These are phyloP conservation scores for Suillus luteus DNA, from an alignment of 768 basidiomycete species.

Conservation along the genomic window DNA sequence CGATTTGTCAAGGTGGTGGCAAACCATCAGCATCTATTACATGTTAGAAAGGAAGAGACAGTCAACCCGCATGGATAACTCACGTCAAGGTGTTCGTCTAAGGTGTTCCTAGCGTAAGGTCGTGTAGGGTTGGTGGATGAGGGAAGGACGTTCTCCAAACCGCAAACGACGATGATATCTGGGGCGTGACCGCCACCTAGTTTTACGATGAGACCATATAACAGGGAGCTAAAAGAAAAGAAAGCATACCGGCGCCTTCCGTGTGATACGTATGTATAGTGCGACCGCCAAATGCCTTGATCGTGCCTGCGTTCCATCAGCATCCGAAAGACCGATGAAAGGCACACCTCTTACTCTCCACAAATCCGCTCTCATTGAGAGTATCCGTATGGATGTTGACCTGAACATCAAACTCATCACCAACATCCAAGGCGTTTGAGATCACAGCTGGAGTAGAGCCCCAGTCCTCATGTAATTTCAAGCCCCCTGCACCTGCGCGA, in stretches of 20 bases:
- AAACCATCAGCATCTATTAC: constrained; percentile 97
- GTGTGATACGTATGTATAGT: constrained; percentile 98
- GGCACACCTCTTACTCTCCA: constrained; percentile 67
- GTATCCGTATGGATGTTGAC: constrained; percentile 98
- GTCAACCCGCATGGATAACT: constrained; percentile 27
- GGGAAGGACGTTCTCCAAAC: constrained; percentile 84
- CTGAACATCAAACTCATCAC: constrained; percentile 93
- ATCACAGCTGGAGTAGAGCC: constrained; percentile 88
- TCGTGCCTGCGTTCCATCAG: constrained; percentile 59
- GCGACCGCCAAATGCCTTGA: constrained; percentile 83
- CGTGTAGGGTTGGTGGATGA: constrained; percentile 97
- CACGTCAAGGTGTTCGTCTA: constrained; percentile 97
- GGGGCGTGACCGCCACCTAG: constrained; percentile 93
- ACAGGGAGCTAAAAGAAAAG: not conserved
- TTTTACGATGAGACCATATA: constrained; percentile 4
- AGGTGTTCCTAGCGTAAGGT: constrained; percentile 86
- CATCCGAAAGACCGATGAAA: not conserved
- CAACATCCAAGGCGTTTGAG: constrained; percentile 73
- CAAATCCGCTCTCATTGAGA: constrained; percentile 95
- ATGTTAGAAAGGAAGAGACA: constrained; percentile 7
- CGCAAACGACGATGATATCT: constrained; percentile 97
- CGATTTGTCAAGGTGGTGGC: constrained; percentile 91
- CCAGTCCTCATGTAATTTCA: constrained; percentile 99
- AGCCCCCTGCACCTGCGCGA: constrained; percentile 79
- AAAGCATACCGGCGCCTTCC: constrained; percentile 81